Conservation (phyloP, 2,329 filamentous ascomycete genomes). For the Fusarium circinatum region DNA sequence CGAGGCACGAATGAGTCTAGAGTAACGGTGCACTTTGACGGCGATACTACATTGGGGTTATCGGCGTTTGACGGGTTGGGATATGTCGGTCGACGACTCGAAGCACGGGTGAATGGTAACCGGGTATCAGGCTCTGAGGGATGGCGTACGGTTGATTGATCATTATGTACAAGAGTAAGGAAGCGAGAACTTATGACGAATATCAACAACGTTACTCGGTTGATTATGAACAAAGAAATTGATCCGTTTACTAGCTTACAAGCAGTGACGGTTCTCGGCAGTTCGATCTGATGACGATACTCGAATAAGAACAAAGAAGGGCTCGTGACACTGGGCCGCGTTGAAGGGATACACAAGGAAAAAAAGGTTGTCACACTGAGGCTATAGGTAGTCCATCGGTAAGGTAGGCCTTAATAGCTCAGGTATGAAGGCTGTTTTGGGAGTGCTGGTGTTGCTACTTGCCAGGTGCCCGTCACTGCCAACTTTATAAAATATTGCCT, state of each 20-base stretch:
- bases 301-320: constrained; percentile 33
- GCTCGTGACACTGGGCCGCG: constrained; percentile 21
- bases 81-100: neutral
- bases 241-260: neutral
- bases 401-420: neutral
- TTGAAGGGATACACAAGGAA: constrained; percentile 3
- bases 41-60: constrained; percentile 18
- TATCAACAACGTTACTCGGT: constrained; percentile 23
- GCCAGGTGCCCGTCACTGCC: constrained; percentile 18
- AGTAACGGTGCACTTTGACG: constrained; percentile 49
- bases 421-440: neutral
- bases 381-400: neutral
- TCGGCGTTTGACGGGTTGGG: constrained; percentile 52
- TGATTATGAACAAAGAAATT: constrained; percentile 20
- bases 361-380: constrained; percentile 24
- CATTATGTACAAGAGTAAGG: constrained; percentile 18
- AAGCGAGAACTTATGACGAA: constrained; percentile 12
- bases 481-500: neutral
- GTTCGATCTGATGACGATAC: constrained; percentile 2
- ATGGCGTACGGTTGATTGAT: constrained; percentile 21
- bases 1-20: constrained; percentile 84
- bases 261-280: neutral
- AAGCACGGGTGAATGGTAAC: neutral
- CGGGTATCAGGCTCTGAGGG: neutral
- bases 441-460: neutral